Base-by-base conservation (phyloP, 768 basidiomycete species). In the Rhizopogon roseolus region DNA sequence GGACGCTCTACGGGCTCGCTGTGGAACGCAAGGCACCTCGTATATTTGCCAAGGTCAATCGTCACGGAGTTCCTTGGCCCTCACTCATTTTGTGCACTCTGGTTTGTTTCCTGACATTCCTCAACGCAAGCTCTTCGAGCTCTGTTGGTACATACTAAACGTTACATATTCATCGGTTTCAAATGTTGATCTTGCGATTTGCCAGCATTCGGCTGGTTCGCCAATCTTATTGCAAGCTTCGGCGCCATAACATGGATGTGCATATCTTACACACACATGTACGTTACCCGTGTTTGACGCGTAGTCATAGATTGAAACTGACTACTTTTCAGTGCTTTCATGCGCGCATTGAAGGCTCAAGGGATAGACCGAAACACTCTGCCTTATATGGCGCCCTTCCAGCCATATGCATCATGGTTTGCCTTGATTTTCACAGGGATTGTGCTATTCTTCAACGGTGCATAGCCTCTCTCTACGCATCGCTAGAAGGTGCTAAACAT, bases 331-430 rank as follows among this genome's bases (percentile, higher is more conserved):
- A 52, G 62, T 55, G 60, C 53, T 7, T 64, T 60, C 48, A 56
- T 58, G 52, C n/a, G 58, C 56, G 57, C 64, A 43, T 45, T 56
- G 57, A 65, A 69, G 40, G 71, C 68, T 4, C 75, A 76, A 40
- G 75, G 73, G 14, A 66, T 71, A 53, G 72, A 71, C 19, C 66
- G 77, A 44, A 73, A 77, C 42, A 66, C 66, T 14, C 63, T 79
- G 6, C 76, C 78, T 3, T 77, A 76, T 60, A 76, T 79, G 64
- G 82, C 80, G 6, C 82, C 84, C n/a, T 81, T 83, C 63, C 81
- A 81, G 62, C 81, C 81, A 25, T 84, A 75, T 67, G 80, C 81
- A 22, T 79, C 78, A 41, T 83, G 77, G 79, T 78, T 82, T 61
- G 85, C 83, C 25, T 65, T 84, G 11, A 68, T 73, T 41, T 69